Evolutionary conservation across 2,329 filamentous ascomycete genomes (phyloP).

Genomic region (Arthrobotrys musiformis): DNA sequence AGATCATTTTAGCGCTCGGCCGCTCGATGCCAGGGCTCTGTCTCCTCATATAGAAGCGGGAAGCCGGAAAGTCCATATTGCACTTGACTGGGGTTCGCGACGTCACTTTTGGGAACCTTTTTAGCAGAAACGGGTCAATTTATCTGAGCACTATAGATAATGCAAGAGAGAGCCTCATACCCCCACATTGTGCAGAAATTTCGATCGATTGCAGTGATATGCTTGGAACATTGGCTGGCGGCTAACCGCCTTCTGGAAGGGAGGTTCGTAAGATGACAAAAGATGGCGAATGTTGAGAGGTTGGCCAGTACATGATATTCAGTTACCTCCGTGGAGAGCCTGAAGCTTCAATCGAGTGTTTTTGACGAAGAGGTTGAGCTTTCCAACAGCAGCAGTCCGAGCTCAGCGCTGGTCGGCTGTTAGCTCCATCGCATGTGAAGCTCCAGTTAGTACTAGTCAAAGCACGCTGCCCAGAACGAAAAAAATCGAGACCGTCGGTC

Average conservation of each 20-base stretch:
- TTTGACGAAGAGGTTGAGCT: neutral
- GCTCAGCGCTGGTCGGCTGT: neutral
- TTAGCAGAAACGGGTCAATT: constrained; percentile 21
- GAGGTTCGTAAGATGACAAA: neutral
- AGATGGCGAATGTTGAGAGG: neutral
- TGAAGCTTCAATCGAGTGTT: neutral
- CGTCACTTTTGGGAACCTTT: constrained; percentile 28
- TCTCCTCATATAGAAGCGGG: constrained; percentile 48
- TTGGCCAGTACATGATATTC: neutral
- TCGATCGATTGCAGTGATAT: neutral
- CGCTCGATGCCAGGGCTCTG: constrained; percentile 22
- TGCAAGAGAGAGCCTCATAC: constrained; percentile 33
- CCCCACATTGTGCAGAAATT: neutral
- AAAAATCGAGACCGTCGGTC: neutral
- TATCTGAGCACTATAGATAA: constrained; percentile 23
- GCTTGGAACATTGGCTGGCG: constrained; percentile 29
- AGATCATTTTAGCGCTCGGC: constrained; percentile 47
- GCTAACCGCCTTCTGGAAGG: constrained; percentile 15
- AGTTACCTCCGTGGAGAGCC: neutral
- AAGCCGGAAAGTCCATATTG: constrained; percentile 30
- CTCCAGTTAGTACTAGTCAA: neutral
- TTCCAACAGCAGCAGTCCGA: neutral
- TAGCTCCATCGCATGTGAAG: constrained; percentile 10
- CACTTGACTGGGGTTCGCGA: constrained; percentile 16
- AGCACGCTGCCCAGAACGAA: neutral